Evolutionary conservation across 208 protist genomes (phyloP), one percentile per base, ranked within the genome.

Genomic region (Acanthamoeba healyi): DNA sequence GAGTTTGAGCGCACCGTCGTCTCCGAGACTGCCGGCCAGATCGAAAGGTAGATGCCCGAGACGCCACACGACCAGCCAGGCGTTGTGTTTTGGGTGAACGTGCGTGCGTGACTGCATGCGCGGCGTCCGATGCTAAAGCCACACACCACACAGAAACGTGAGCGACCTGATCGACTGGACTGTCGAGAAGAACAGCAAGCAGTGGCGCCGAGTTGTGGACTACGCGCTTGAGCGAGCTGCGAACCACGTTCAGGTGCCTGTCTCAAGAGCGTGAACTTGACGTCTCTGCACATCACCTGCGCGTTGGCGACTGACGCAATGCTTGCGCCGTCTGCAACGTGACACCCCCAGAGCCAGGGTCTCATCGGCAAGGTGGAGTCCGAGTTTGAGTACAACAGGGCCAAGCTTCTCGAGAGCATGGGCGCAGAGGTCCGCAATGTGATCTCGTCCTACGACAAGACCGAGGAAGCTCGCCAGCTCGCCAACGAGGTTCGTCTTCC

Each of bases 111-210:
- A 22, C 22, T 24, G 22, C 5, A 49, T 12, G 44, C n/a, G n/a
- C n/a, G 44, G 44, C 44, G 44, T 49, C 12, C 12, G 44, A 15
- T 49, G 44, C 12, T 32, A 67, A 36, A 67, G 61, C 10, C 10
- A 9, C 29, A 22, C 61, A n/a, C 29, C 6, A 9, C 12, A 44
- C 70, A 79, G 70, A 24, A 36, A 94, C 22, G 82, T 96, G 5
- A 88, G 79, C 29, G 36, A 32, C 26, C 38, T 96, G 2, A 95
- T 96, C 17, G 95, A 96, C 72, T 94, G 42, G 49, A 34, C 94
- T 0, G 86, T 96, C 0, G 82, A 94, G n/a, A 95, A 94, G 38
- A 95, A 95, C 51, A 29, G 34, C 14, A 94, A 94, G 26, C 42
- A 94, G 32, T 95, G 92, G 95, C 44, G 51, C 46, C 44, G 79